Evolutionary conservation across 2,329 filamentous ascomycete species (phyloP).

Genomic region (Corynespora cassiicola): DNA sequence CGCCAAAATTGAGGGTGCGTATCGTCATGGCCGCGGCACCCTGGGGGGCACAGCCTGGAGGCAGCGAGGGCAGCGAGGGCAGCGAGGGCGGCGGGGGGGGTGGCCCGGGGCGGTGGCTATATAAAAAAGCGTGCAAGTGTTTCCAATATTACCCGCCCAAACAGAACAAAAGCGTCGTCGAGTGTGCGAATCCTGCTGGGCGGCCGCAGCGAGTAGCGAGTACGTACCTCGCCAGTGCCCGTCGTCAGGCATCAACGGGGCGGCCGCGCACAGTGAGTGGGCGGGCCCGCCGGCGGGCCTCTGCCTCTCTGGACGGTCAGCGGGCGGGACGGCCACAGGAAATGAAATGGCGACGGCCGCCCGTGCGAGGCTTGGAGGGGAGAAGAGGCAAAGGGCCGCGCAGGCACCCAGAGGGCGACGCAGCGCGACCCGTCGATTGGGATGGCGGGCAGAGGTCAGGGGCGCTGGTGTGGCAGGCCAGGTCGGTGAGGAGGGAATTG

Average conservation of each 20-base stretch:
- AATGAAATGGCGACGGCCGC: too few relatives aligned
- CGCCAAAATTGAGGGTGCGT: slow-evolving; percentile 18
- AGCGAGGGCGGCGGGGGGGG: too few relatives aligned
- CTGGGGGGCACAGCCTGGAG: too few relatives aligned
- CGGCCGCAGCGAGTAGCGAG: too few relatives aligned
- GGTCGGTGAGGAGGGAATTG: too few relatives aligned
- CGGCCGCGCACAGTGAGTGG: neutral
- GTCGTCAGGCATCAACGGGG: slow-evolving; percentile 23
- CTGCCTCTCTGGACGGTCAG: slow-evolving; percentile 2
- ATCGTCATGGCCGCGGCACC: too few relatives aligned
- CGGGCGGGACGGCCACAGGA: neutral
- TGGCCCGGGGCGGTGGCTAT: slow-evolving; percentile 27
- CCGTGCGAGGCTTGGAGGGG: too few relatives aligned
- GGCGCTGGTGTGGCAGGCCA: too few relatives aligned
- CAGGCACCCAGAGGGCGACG: slow-evolving; percentile 24
- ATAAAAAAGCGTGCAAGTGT: slow-evolving; percentile 21
- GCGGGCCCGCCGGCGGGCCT: neutral
- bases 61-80: too few relatives aligned
- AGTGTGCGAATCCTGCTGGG: too few relatives aligned
- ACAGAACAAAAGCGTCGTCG: slow-evolving; percentile 10
- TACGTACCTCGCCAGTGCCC: too few relatives aligned
- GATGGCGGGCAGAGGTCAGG: slow-evolving; percentile 32
- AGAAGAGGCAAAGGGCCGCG: slow-evolving; percentile 14
- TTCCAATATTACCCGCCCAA: slow-evolving; percentile 23
- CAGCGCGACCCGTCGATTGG: slow-evolving; percentile 37